Evolutionary conservation across 176 grass and related monocot genomes (phyloP), one percentile per base, ranked within the genome.

Genomic region (Oryza meyeriana): DNA sequence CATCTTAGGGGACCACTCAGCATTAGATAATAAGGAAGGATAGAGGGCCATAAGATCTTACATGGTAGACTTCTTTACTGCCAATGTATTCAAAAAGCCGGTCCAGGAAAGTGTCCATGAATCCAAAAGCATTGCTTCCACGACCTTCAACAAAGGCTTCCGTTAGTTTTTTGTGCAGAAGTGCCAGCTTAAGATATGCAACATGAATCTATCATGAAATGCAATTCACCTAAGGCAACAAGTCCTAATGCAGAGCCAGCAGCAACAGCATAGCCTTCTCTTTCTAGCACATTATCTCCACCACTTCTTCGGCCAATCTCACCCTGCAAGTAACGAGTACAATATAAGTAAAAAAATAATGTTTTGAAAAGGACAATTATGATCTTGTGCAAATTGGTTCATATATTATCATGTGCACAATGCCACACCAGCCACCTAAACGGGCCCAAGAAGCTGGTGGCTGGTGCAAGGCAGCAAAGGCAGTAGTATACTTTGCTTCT

Each of bases 271-370:
- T 94, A 98, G 57, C 95, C 95, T 98, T 98, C 95, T 81, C 95
- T 92, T 94, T 98, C 95, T 68, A 98, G 88, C 69, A 94, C 95
- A 89, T 94, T 98, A 80, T 98, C 95, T 78, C 95, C 92, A 58
- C 92, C 90, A 87, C 95, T 98, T 94, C 92, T 98, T 81, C 92
- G 83, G n/a, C 95, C 95, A 80, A 98, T 98, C 90, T 98, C 95
- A 87, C 84, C 90, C 95, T 98, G 71, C 42, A 91, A 69, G 38
- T 71, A 75, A 78, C 39, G 29, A 62, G 39, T 68, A 64, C 5
- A 85, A 22, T 38, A 64, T 22, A 67, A 38, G 36, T 69, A 76
- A 26, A 84, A 50, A 52, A 27, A 61, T 17, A 58, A 52, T 28
- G 17, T 31, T 42, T n/a, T 25, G 42, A 12, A 34, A 33, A 48